A percentile compares a stretch with the other conserved stretches of the same genome.
Evolutionary conservation across 768 basidiomycete species (phyloP).

Genomic region (Exidia glandulosa): DNA sequence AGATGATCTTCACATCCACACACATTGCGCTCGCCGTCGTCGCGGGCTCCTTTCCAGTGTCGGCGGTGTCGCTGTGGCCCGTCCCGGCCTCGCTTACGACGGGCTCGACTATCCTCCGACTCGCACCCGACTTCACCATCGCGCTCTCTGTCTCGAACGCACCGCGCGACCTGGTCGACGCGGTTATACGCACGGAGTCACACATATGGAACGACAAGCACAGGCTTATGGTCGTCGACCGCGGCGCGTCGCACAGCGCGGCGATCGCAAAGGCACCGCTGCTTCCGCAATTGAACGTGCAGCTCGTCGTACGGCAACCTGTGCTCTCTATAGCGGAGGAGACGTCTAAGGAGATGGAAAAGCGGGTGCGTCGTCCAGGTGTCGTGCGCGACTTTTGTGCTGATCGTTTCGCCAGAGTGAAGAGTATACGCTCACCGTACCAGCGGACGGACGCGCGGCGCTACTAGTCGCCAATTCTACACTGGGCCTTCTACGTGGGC

Average conservation of each 20-base stretch:
- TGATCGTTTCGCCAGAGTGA: slow-evolving; percentile 48
- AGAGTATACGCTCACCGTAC: slow-evolving; percentile 46
- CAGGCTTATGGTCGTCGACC: slow-evolving; percentile 45
- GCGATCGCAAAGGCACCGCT: slow-evolving; percentile 28
- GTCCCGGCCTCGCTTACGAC: slow-evolving; percentile 23
- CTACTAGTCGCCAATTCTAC: slow-evolving; percentile 48
- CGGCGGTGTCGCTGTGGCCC: slow-evolving; percentile 28
- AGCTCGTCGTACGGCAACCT: slow-evolving; percentile 20
- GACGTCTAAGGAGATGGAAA: slow-evolving; percentile 36
- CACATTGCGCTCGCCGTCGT: no score
- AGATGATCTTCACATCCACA: no score
- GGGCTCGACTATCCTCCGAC: slow-evolving; percentile 32
- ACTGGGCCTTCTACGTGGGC: slow-evolving; percentile 56
- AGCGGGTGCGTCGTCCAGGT: slow-evolving; percentile 27
- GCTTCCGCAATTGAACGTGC: slow-evolving; percentile 34
- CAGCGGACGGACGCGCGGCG: slow-evolving; percentile 40
- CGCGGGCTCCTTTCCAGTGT: no score
- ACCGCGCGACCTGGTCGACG: slow-evolving; percentile 46
- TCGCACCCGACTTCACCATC: slow-evolving; percentile 43
- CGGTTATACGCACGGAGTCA: slow-evolving; percentile 36
- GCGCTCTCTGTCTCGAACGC: slow-evolving; percentile 28
- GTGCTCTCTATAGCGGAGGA: slow-evolving; percentile 39
- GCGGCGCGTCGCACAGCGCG: slow-evolving; percentile 37
- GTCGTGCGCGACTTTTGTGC: slow-evolving; percentile 52
- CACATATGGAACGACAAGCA: slow-evolving; percentile 45